These are phyloP conservation scores for Sporothrix brasiliensis DNA, from an alignment of 2,329 filamentous ascomycete species.

Conservation along the genomic window DNA sequence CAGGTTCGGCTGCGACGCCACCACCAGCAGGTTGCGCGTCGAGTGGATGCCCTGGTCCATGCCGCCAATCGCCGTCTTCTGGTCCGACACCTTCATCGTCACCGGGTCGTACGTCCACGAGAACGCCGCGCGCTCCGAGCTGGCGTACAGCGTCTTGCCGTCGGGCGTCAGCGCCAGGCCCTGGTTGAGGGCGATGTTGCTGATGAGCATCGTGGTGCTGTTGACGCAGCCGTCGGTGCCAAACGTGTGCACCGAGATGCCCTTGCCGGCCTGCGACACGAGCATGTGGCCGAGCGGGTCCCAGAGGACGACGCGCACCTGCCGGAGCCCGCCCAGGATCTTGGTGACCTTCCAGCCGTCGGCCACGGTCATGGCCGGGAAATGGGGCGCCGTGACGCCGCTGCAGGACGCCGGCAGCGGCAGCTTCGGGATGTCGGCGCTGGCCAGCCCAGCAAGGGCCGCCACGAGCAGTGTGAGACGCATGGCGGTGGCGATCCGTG, in stretches of 20 bases:
- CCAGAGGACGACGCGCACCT: slow-evolving; percentile 45
- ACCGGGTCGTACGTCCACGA: slow-evolving; percentile 60
- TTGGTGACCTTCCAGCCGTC: slow-evolving; percentile 47
- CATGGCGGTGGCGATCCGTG: neutral
- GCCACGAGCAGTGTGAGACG: slow-evolving; percentile 16
- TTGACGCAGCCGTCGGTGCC: slow-evolving; percentile 48
- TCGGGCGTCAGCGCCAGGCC: slow-evolving; percentile 47
- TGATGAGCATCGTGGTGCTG: slow-evolving; percentile 45
- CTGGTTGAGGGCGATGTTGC: slow-evolving; percentile 46
- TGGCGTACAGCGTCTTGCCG: slow-evolving; percentile 47
- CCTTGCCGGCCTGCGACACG: slow-evolving; percentile 44
- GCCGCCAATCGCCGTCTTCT: slow-evolving; percentile 46
- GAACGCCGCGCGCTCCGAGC: slow-evolving; percentile 51
- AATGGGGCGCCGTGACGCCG: slow-evolving; percentile 43
- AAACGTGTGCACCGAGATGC: slow-evolving; percentile 48
- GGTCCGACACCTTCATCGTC: slow-evolving; percentile 50
- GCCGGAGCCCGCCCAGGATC: slow-evolving; percentile 45
- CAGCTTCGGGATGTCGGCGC: slow-evolving; percentile 43
- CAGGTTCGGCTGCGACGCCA: slow-evolving; percentile 44
- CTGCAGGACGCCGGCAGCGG: slow-evolving; percentile 44
- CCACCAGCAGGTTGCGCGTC: slow-evolving; percentile 46
- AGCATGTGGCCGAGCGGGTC: slow-evolving; percentile 47
- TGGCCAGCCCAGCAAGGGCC: slow-evolving; percentile 36
- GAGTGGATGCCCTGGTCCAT: slow-evolving; percentile 49
- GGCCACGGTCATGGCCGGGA: slow-evolving; percentile 42